Base-by-base conservation (phyloP, 2,329 filamentous ascomycete species). In the Rutstroemia sydowiana region DNA sequence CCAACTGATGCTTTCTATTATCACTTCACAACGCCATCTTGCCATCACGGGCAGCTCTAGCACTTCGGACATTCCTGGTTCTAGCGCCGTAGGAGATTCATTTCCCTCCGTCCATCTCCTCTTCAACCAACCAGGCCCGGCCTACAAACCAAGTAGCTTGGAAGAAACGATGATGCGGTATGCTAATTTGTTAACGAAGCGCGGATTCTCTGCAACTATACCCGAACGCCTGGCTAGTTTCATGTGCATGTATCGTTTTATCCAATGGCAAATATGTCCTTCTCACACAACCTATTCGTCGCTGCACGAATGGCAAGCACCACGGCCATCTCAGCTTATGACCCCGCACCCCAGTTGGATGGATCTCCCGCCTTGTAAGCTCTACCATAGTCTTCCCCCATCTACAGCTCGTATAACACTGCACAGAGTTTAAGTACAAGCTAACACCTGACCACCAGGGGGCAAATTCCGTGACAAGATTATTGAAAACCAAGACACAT, bases 401-500 rank as follows among this genome's bases (percentile, higher is more conserved):
- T n/a, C n/a, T n/a, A n/a, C n/a, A n/a, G n/a, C n/a, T n/a, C n/a
- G n/a, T n/a, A n/a, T n/a, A n/a, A n/a, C n/a, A n/a, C n/a, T n/a
- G n/a, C n/a, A n/a, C n/a, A n/a, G n/a, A n/a, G n/a, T n/a, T n/a
- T n/a, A n/a, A n/a, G n/a, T n/a, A n/a, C n/a, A n/a, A n/a, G n/a
- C n/a, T n/a, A n/a, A n/a, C n/a, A n/a, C n/a, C n/a, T n/a, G n/a
- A n/a, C n/a, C n/a, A n/a, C n/a, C n/a, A n/a, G n/a, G 65, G 65
- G 59, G 61, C 21, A 58, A 62, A 26, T 55, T 72, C 36, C 66
- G 68, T 48, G 65, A 68, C 46, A 62, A 59, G 36, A 59, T 68
- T 46, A 68, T 69, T 20, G 57, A 65, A 43, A 64, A 65, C 21
- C 70, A 68, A 50, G 61, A 65, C 18, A 51, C 63, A 2, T 72